phyloP scores from a whole-genome alignment of 257 asterid genomes.

The Petunia axillaris region DNA sequence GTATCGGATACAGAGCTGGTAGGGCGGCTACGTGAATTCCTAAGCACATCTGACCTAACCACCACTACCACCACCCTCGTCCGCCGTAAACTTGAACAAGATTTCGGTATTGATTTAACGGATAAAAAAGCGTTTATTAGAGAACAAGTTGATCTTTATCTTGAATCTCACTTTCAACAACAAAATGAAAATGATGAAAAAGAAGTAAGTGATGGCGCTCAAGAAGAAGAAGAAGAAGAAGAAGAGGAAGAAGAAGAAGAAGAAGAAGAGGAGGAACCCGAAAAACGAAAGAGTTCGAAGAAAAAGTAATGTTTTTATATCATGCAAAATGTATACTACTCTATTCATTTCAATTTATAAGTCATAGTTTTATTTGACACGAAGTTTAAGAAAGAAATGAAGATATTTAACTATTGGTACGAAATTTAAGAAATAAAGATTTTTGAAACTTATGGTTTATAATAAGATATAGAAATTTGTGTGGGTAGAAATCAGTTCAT shows the following conservation, averaged over 20 bases:
- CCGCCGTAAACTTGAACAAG: constrained; percentile 83
- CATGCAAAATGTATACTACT: neutral
- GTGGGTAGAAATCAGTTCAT: no score
- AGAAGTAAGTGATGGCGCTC: constrained; percentile 31
- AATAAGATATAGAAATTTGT: no score
- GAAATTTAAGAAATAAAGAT: no score
- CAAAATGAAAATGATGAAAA: constrained; percentile 40
- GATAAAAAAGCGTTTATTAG: constrained; percentile 68
- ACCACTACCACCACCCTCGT: constrained; percentile 67
- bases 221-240: constrained; percentile 33
- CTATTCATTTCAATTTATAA: no score
- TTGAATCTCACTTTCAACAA: constrained; percentile 52
- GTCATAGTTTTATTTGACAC: no score
- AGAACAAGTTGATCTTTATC: constrained; percentile 73
- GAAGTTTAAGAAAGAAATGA: no score
- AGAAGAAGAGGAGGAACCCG: constrained; percentile 38
- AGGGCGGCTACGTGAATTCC: constrained; percentile 67
- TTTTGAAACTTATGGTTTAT: no score
- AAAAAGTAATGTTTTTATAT: neutral
- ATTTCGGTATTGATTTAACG: constrained; percentile 84
- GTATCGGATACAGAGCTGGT: constrained; percentile 76
- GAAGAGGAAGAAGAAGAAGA: constrained; percentile 45
- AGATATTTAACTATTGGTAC: no score
- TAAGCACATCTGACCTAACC: constrained; percentile 78
- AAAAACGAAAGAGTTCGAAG: constrained; percentile 26